Evolutionary conservation across 1,139 yeast genomes (phyloP).

Genomic region (Debaryomyces fabryi): DNA sequence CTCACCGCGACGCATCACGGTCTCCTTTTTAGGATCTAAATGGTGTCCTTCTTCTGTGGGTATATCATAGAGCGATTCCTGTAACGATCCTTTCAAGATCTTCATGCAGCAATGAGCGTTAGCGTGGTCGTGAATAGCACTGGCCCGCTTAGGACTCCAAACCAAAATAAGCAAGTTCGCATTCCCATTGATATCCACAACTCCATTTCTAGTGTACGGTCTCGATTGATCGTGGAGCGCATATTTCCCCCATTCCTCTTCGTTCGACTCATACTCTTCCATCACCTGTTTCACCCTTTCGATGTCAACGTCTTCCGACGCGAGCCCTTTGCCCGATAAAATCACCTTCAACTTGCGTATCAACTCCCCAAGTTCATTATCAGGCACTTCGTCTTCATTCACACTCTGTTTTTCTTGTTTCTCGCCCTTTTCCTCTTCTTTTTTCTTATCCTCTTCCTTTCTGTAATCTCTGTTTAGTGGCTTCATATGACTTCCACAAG

Average conservation of each 20-base stretch:
- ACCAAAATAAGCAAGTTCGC: slow-evolving; percentile 70
- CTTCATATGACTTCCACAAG: slow-evolving; percentile 4
- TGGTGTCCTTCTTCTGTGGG: slow-evolving; percentile 39
- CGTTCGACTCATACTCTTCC: slow-evolving; percentile 51
- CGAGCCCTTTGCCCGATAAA: slow-evolving; percentile 39
- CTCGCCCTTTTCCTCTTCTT: background rate
- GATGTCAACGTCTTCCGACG: slow-evolving; percentile 59
- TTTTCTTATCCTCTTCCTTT: background rate
- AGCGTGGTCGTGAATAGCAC: slow-evolving; percentile 78
- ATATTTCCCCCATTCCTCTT: slow-evolving; percentile 59
- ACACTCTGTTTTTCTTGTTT: background rate
- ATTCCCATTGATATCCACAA: slow-evolving; percentile 65
- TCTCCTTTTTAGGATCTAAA: slow-evolving; percentile 33
- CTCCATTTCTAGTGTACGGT: slow-evolving; percentile 64
- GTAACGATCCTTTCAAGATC: slow-evolving; percentile 60
- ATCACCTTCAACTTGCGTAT: slow-evolving; percentile 33
- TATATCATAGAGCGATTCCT: slow-evolving; percentile 60
- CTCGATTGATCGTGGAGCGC: slow-evolving; percentile 58
- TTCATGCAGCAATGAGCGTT: slow-evolving; percentile 74
- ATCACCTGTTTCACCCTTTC: slow-evolving; percentile 46
- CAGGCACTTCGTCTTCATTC: slow-evolving; percentile 13
- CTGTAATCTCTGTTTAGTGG: background rate
- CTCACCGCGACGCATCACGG: slow-evolving; percentile 43
- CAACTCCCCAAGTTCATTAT: slow-evolving; percentile 30
- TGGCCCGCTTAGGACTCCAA: slow-evolving; percentile 71